Conservation (phyloP, 2,329 filamentous ascomycete genomes). For the Didymella glomerata region DNA sequence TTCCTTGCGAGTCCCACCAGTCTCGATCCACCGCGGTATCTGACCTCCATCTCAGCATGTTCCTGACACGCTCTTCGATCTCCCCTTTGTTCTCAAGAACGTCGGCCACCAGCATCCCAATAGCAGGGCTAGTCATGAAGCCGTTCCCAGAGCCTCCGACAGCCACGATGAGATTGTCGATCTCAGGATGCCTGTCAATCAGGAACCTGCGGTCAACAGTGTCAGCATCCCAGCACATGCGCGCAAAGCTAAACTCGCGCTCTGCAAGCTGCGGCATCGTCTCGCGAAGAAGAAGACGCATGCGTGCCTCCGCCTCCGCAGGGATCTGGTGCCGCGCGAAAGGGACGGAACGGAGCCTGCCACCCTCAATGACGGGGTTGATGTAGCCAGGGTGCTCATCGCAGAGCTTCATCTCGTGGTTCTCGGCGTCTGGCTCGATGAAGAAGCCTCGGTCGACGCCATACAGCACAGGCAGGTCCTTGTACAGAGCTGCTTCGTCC, state of each 20-base stretch:
- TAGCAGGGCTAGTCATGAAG: constrained; percentile 62
- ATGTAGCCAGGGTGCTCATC: constrained; percentile 67
- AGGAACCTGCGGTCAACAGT: constrained; percentile 64
- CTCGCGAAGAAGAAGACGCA: constrained; percentile 59
- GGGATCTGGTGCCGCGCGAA: constrained; percentile 59
- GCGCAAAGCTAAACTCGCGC: constrained; percentile 59
- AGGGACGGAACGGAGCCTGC: constrained; percentile 49
- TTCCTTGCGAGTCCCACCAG: constrained; percentile 59
- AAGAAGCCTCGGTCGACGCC: constrained; percentile 61
- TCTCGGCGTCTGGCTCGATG: constrained; percentile 58
- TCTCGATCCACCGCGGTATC: constrained; percentile 58
- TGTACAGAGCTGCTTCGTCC: constrained; percentile 57
- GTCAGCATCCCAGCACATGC: constrained; percentile 67
- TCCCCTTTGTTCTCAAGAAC: constrained; percentile 53
- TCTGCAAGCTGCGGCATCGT: constrained; percentile 63
- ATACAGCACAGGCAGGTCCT: constrained; percentile 59
- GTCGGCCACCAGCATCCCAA: constrained; percentile 61
- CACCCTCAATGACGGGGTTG: constrained; percentile 53
- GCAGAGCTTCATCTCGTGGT: constrained; percentile 59
- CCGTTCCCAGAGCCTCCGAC: constrained; percentile 63
- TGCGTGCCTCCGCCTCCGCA: constrained; percentile 56
- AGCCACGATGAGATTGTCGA: constrained; percentile 56
- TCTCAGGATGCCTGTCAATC: constrained; percentile 60
- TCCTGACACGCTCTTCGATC: constrained; percentile 54
- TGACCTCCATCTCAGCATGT: constrained; percentile 61